Evolutionary conservation across 306 rosid genomes (phyloP), one percentile per base, ranked within the genome.

Genomic region (Pueraria montana): DNA sequence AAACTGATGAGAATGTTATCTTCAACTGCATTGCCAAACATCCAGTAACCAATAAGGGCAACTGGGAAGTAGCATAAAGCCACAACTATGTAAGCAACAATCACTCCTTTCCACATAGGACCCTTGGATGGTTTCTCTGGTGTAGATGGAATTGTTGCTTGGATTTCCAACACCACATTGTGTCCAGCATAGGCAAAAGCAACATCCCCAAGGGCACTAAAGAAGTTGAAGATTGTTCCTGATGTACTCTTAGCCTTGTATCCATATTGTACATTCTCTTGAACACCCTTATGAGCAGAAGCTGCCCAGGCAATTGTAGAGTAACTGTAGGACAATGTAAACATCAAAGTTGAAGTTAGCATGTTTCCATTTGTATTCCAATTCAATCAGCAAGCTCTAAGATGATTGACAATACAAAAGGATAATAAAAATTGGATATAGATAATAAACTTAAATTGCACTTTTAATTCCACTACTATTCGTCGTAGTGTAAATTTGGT

Each of bases 101-200:
- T 1, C 7, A 90, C 92, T 30, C 95, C 98, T 80, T 72, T 86
- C 97, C 98, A 92, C 97, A 94, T 94, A 21, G 94, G 91, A 30
- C 87, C 84, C 80, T 94, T 94, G 3, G 98, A 92, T 26, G 95
- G 97, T 66, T 86, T 92, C 62, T 87, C 95, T 0, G 95, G 94
- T 5, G 91, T 88, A 5, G 98, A 92, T 11, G 98, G 98, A 50
- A 92, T 87, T n/a, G 97, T 92, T 76, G 97, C 97, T 75, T 94
- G 98, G 70, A 94, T 94, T 84, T 94, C 98, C 64, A 94, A 24
- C 42, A 87, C 98, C 72, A 94, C 97, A 17, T 92, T 92, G 83
- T 92, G 97, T 26, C 95, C 97, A 1, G 98, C 93, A 36, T 87
- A 94, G 6, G 98, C 98, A 65, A 92, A 93, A 24, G 94, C 97